phyloP scores from a whole-genome alignment of 106 monocot genomes.

The Platanthera zijinensis region DNA sequence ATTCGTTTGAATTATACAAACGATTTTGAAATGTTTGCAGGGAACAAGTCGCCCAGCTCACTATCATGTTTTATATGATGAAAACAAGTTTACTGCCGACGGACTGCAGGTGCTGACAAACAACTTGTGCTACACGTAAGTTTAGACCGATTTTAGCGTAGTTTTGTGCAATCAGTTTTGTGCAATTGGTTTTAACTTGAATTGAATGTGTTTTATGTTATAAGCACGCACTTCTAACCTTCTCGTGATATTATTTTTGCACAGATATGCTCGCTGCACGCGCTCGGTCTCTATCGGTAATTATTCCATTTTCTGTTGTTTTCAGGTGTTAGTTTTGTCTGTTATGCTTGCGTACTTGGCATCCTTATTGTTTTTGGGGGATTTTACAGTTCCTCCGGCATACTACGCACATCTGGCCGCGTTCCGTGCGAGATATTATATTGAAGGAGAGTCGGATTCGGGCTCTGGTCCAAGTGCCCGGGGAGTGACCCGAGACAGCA shows the following conservation, averaged over 20 bases:
- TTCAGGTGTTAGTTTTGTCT: not conserved
- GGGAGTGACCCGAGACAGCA: not conserved
- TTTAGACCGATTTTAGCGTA: conserved; percentile 23
- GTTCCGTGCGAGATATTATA: conserved; percentile 50
- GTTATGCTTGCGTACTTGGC: not conserved
- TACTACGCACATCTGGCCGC: conserved; percentile 75
- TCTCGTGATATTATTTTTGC: not conserved
- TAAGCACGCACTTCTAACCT: not conserved
- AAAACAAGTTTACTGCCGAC: conserved; percentile 23
- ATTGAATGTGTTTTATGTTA: too few relatives aligned
- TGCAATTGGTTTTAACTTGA: too few relatives aligned
- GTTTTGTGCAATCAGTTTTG: too few relatives aligned
- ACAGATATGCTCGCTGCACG: conserved; percentile 71
- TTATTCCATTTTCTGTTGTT: not conserved
- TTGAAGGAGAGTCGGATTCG: conserved; percentile 40
- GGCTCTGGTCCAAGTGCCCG: conserved; percentile 6
- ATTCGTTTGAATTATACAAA: too few relatives aligned
- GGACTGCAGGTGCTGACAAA: conserved; percentile 18
- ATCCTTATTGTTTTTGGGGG: not conserved
- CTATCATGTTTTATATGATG: conserved; percentile 26
- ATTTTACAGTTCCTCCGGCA: conserved; percentile 65
- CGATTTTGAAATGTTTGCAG: not conserved
- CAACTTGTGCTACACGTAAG: conserved; percentile 33
- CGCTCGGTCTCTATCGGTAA: conserved; percentile 70
- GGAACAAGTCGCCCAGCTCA: conserved; percentile 30